These are phyloP conservation scores for Podila minutissima DNA, from an alignment of 192 early-diverging fungal species.

Conservation along the genomic window DNA sequence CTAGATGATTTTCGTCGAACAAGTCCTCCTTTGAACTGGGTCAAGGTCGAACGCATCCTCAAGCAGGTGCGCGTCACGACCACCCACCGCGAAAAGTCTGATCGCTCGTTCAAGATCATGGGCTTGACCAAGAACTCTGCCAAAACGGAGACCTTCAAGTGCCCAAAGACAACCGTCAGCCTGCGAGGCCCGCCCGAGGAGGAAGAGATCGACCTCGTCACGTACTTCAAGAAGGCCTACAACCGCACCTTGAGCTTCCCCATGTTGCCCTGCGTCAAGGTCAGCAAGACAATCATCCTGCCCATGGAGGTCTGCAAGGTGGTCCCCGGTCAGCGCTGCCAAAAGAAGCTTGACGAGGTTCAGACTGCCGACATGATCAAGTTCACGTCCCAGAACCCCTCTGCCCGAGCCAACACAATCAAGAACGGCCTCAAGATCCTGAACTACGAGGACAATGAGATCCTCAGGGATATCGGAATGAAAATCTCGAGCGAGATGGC, in stretches of 20 bases:
- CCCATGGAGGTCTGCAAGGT: constrained; percentile 96
- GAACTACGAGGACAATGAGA: constrained; percentile 71
- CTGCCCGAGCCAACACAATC: constrained; percentile 82
- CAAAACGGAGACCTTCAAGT: constrained; percentile 74
- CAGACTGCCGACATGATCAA: constrained; percentile 97
- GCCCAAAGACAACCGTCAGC: background rate
- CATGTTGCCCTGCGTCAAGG: constrained; percentile 80
- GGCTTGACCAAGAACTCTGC: constrained; percentile 75
- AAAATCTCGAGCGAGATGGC: constrained; percentile 72
- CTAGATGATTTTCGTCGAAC: constrained; percentile 58
- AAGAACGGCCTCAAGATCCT: constrained; percentile 73
- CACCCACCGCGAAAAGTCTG: constrained; percentile 61
- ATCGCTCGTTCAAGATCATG: constrained; percentile 73
- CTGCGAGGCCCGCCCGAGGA: constrained; percentile 40
- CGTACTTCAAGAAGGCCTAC: constrained; percentile 83
- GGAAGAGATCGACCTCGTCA: constrained; percentile 67
- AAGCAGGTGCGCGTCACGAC: constrained; percentile 63
- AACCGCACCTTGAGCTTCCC: constrained; percentile 77
- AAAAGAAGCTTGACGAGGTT: constrained; percentile 81
- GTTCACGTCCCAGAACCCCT: constrained; percentile 85
- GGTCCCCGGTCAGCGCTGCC: constrained; percentile 83
- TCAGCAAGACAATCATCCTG: constrained; percentile 70
- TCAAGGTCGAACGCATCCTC: constrained; percentile 56
- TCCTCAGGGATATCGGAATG: constrained; percentile 80
- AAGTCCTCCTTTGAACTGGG: constrained; percentile 36